Evolutionary conservation across 441 rosid species (phyloP), one percentile per base, ranked within the genome.

Genomic region (Populus hybrid): DNA sequence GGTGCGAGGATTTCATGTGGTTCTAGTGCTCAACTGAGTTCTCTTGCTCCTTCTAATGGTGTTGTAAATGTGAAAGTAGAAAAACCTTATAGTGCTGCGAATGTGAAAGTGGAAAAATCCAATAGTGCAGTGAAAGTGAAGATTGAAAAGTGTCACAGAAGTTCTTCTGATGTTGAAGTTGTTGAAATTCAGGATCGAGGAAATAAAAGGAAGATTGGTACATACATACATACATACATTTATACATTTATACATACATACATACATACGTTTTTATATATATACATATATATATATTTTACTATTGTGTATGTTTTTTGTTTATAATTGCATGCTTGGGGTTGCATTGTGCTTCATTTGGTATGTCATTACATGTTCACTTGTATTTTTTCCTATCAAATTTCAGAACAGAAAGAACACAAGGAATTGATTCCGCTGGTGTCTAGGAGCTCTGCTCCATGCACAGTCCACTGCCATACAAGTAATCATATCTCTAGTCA

Each of bases 401-500:
- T 83, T 81, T 82, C 90, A 95, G 99, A 89, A 85, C 86, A 85
- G 79, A 90, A 86, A 77, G 91, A 88, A 69, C 93, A 92, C 71
- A 88, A 84, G 78, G 97, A 95, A 42, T 81, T 95, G 86, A 90
- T 91, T 81, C 89, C 94, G 40, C 78, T 87, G 83, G 84, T 95
- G 79, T 79, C 84, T 16, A 85, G 84, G 50, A 83, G 86, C 77
- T 85, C 93, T 76, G 77, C 94, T 23, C 89, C 95, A 19, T 72
- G 79, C 76, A 83, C 83, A 61, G 77, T 92, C 40, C 82, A 77
- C 73, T 92, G 94, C 79, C 82, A 91, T 75, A 42, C 89, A 21
- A 89, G 92, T 82, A 90, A 86, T 78, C 90, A 89, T 70, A 83
- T 95, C 78, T 75, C 95, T 34, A 91, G 97, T 83, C 98, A 90